Conservation (phyloP, 2,329 filamentous ascomycete species). For the Trichophyton benhamiae region DNA sequence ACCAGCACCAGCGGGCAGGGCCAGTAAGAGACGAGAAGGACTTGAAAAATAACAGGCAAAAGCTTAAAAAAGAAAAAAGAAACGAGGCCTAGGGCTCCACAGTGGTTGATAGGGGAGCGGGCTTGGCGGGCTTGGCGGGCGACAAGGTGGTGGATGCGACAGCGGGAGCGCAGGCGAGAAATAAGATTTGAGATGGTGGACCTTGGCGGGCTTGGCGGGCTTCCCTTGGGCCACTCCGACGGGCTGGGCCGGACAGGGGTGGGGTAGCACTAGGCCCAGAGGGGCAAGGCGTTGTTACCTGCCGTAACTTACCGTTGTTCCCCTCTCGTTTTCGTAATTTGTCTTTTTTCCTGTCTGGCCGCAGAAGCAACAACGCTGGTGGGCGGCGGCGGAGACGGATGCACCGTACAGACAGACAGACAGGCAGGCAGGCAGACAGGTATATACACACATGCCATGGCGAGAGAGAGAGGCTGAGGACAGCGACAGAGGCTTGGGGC, state of each 20-base stretch:
- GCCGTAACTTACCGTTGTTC: background rate
- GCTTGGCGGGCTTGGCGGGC: too few species aligned
- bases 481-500: too few species aligned
- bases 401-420: too few species aligned
- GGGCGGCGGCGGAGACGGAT: too few species aligned
- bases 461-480: too few species aligned
- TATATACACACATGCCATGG: too few species aligned
- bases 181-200: background rate
- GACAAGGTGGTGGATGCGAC: background rate
- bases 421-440: too few species aligned
- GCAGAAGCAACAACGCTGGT: too few species aligned
- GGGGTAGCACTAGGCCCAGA: background rate
- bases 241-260: background rate
- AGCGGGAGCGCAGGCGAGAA: background rate
- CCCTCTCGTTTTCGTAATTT: background rate
- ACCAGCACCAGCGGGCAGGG: too few species aligned
- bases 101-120: too few species aligned
- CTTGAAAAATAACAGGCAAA: background rate
- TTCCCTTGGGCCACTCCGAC: background rate
- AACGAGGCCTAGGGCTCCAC: background rate
- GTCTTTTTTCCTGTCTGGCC: background rate
- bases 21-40: background rate
- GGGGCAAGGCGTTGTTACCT: background rate
- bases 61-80: background rate
- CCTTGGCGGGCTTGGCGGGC: background rate